Conservation (phyloP, 2,329 filamentous ascomycete genomes). For the Coniochaeta ligniaria region DNA sequence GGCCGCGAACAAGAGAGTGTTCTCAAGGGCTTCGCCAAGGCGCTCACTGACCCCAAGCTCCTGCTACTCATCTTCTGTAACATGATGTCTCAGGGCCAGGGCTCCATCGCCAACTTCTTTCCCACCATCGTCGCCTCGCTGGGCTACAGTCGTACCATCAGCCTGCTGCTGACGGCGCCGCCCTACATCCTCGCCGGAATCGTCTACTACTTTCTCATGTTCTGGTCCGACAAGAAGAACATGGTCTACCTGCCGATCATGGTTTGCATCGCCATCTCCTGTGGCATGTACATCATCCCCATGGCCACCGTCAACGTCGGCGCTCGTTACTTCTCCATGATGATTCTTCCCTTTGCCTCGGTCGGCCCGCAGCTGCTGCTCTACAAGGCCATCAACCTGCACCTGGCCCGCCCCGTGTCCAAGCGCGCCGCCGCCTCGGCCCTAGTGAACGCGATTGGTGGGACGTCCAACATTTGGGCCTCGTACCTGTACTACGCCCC, state of each 20-base stretch:
- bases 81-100: conserved; percentile 29
- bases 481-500: conserved; percentile 26
- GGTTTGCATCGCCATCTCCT: conserved; percentile 1
- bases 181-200: conserved; percentile 19
- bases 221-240: conserved; percentile 23
- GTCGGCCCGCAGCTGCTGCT: conserved; percentile 31
- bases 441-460: conserved; percentile 29
- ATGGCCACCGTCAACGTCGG: conserved; percentile 9
- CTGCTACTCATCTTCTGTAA: conserved; percentile 29
- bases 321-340: conserved; percentile 26
- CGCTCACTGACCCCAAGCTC: conserved; percentile 26
- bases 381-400: conserved; percentile 32
- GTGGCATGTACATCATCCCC: conserved; percentile 13
- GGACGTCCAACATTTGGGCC: conserved; percentile 25
- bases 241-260: conserved; percentile 13
- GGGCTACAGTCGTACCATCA: conserved; percentile 12
- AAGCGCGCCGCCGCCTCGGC: conserved; percentile 34
- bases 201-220: conserved; percentile 15
- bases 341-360: conserved; percentile 30
- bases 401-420: conserved; percentile 29
- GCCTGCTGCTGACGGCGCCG: conserved; percentile 21
- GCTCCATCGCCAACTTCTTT: conserved; percentile 22
- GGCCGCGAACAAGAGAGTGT: conserved; percentile 23
- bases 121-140: conserved; percentile 20
- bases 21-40: conserved; percentile 18